Evolutionary conservation across 179 eudicot species (phyloP).

Genomic region (Carnegiea gigantea): DNA sequence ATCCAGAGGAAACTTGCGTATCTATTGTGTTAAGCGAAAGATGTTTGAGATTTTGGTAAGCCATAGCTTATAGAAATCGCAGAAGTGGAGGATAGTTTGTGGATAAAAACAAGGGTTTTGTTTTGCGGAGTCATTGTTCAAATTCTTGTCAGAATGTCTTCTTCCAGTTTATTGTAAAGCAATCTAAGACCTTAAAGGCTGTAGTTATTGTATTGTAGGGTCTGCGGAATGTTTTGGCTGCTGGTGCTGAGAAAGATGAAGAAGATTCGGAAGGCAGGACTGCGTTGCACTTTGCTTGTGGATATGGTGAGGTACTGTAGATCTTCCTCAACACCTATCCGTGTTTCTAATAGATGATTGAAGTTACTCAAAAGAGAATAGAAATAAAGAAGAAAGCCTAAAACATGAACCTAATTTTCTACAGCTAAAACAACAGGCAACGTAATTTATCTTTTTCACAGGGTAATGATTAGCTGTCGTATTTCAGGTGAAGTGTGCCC

Average conservation of each 20-base stretch:
- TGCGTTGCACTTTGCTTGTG: conserved; percentile 98
- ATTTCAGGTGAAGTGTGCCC: conserved; percentile 76
- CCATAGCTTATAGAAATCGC: not conserved
- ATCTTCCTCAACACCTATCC: not conserved
- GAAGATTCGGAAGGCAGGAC: conserved; percentile 99
- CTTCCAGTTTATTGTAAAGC: not conserved
- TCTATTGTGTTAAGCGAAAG: not conserved
- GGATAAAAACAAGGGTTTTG: not conserved
- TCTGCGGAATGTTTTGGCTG: conserved; percentile 68
- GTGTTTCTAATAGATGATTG: not conserved
- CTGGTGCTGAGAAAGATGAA: conserved; percentile 90
- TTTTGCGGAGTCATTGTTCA: not conserved
- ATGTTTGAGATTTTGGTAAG: not conserved
- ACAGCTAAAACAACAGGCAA: not conserved
- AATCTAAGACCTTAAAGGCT: not conserved
- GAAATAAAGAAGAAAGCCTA: not conserved
- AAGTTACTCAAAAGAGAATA: not conserved
- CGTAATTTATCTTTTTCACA: not conserved
- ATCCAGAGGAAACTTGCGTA: not conserved
- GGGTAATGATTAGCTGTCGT: not conserved
- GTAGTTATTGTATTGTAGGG: conserved; percentile 41
- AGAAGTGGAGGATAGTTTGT: not conserved
- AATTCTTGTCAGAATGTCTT: not conserved
- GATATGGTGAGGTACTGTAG: conserved; percentile 90
- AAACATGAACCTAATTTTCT: not conserved